A percentile compares a stretch with the other conserved stretches of the same genome.
These are phyloP conservation scores for Cucurbita ficifolia DNA, from an alignment of 306 rosid species.

Conservation along the genomic window DNA sequence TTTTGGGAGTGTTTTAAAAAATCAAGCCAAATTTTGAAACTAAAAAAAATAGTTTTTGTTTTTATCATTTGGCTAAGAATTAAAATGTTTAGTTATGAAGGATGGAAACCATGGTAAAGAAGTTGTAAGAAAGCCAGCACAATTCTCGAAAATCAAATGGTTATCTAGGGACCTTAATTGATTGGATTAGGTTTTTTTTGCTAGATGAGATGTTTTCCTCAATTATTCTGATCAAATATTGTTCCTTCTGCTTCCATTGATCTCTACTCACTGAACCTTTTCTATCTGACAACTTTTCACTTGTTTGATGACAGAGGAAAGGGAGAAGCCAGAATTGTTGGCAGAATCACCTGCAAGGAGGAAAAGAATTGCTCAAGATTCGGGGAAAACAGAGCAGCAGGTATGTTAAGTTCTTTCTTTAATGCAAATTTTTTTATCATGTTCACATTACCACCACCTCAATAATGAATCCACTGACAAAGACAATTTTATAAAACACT, in stretches of 20 bases:
- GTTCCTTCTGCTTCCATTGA: not conserved
- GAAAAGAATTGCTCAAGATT: conserved; percentile 74
- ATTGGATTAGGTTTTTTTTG: not conserved
- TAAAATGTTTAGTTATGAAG: too few relatives aligned
- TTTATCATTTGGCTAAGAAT: too few relatives aligned
- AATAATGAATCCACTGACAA: not conserved
- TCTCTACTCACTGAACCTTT: not conserved
- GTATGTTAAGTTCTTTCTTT: conserved; percentile 12
- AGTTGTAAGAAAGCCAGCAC: too few relatives aligned
- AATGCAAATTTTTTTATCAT: not conserved
- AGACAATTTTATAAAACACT: not conserved
- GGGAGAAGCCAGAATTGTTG: conserved; percentile 84
- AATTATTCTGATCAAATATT: not conserved
- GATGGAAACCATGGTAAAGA: too few relatives aligned
- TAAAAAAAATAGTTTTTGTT: too few relatives aligned
- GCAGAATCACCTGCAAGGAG: conserved; percentile 84
- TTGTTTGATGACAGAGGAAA: conserved; percentile 64
- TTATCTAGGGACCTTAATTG: not conserved
- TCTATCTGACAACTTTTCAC: not conserved
- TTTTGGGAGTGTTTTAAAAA: too few relatives aligned
- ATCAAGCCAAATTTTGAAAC: too few relatives aligned
- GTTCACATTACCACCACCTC: not conserved
- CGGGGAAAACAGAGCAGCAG: conserved; percentile 98
- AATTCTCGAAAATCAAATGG: too few relatives aligned
- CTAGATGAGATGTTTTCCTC: not conserved